Evolutionary conservation across 2,329 filamentous ascomycete species (phyloP).

Genomic region (Fonsecaea pedrosoi): DNA sequence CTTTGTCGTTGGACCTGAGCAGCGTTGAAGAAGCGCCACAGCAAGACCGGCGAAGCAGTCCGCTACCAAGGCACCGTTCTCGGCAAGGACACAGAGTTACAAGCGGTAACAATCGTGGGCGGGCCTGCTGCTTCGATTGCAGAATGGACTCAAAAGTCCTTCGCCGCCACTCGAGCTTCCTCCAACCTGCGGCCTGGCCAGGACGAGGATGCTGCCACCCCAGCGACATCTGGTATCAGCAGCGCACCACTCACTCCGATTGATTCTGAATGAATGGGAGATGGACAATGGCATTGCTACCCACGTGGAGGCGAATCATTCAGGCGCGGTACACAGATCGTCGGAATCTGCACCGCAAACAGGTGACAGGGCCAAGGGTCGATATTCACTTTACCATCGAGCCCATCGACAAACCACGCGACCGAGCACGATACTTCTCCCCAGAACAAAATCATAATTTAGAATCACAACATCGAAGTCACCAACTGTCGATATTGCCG

Average conservation of each 20-base stretch:
- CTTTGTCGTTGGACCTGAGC: constrained; percentile 9
- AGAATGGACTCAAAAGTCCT: constrained; percentile 61
- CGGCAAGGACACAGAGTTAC: constrained; percentile 74
- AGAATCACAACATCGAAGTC: not conserved
- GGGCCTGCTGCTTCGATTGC: constrained; percentile 71
- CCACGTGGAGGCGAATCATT: not conserved
- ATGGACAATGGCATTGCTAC: not conserved
- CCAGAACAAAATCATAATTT: not conserved
- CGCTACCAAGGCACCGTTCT: constrained; percentile 85
- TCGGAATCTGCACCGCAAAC: not conserved
- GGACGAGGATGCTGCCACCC: constrained; percentile 26
- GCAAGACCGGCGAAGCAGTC: constrained; percentile 84
- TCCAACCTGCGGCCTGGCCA: not conserved
- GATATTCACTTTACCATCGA: not conserved
- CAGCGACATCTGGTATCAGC: constrained; percentile 37
- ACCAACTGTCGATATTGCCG: not conserved
- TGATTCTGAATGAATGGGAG: constrained; percentile 22
- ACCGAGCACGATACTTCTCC: not conserved
- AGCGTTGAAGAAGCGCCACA: constrained; percentile 91
- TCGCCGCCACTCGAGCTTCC: constrained; percentile 11
- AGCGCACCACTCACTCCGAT: constrained; percentile 35
- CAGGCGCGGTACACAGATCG: not conserved
- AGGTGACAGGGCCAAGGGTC: not conserved
- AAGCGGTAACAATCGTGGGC: constrained; percentile 78
- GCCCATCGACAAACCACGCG: not conserved